Evolutionary conservation across 306 rosid genomes (phyloP).

Genomic region (Ormosia emarginata): DNA sequence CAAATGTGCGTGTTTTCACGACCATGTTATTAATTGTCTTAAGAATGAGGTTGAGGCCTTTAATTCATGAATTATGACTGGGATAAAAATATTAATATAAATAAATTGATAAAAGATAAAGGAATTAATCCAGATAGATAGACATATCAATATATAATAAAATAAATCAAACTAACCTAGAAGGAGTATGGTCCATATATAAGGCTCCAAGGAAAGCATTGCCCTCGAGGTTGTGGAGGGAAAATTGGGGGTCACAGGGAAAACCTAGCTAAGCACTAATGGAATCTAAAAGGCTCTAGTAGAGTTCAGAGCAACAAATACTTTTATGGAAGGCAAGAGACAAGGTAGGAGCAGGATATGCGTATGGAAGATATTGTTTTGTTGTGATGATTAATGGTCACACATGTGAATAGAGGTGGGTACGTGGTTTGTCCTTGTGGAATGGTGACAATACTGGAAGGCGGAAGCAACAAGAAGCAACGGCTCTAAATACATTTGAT

Average conservation of each 20-base stretch:
- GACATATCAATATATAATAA: background rate
- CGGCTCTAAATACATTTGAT: conserved; percentile 20
- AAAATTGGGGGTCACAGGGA: conserved; percentile 9
- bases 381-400: conserved; percentile 80
- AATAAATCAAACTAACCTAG: background rate
- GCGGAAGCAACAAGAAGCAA: conserved; percentile 38
- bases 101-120: background rate
- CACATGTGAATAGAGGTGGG: conserved; percentile 90
- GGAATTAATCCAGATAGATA: background rate
- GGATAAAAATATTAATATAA: background rate
- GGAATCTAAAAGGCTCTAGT: conserved; percentile 27
- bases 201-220: conserved; percentile 28
- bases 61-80: background rate
- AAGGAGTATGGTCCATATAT: conserved; percentile 22
- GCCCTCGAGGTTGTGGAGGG: conserved; percentile 14
- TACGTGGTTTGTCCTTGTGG: conserved; percentile 69
- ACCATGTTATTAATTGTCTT: background rate
- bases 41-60: background rate
- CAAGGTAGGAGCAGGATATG: conserved; percentile 63
- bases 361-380: conserved; percentile 75
- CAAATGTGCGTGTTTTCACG: too few species aligned
- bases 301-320: conserved; percentile 30
- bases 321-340: conserved; percentile 53
- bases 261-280: conserved; percentile 15
- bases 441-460: conserved; percentile 62